Base-by-base conservation (phyloP, 2,329 filamentous ascomycete species). In the Juglanconis oblonga region DNA sequence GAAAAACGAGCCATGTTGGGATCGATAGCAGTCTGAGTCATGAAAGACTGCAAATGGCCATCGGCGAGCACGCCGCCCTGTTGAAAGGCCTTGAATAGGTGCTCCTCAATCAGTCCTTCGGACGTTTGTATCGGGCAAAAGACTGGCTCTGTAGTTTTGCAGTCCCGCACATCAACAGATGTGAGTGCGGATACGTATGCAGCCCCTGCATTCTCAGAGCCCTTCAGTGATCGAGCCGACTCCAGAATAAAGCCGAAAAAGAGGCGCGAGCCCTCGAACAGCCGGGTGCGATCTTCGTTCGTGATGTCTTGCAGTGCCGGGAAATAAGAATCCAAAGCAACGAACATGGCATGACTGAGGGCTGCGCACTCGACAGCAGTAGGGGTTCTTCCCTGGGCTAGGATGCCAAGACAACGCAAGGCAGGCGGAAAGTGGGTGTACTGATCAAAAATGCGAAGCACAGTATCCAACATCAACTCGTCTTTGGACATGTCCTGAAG, bases 181-280 rank as follows among this genome's bases (percentile, higher is more conserved):
- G 24, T 24, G 24, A 24, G 24, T 24, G 24, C 24, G 24, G 24
- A 24, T 24, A 24, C 24, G 24, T 24, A 24, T 24, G 24, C 24
- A 24, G 24, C 24, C 24, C 24, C 24, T 24, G 24, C 24, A 24
- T 24, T 24, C 24, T 2, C 24, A 2, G 24, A 24, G 24, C 24
- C 24, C 24, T 24, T 24, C 24, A 24, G 24, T 24, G 24, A 52
- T 51, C 35, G 42, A 42, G 55, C 55, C 8, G 49, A 33, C 38
- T 58, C 38, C 40, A 58, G 13, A 35, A 58, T 52, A 7, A 36
- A 52, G 1, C 55, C 55, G 13, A 58, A 58, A 4, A 31, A 5
- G 10, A 58, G 48, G 42, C 55, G 48, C 8, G 55, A 52, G 10
- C 47, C 48, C 29, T 58, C 40, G 13, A 58, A 52, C 11, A 58